Evolutionary conservation across 805 yeast species (phyloP).

Genomic region (Danielozyma ontarioensis): DNA sequence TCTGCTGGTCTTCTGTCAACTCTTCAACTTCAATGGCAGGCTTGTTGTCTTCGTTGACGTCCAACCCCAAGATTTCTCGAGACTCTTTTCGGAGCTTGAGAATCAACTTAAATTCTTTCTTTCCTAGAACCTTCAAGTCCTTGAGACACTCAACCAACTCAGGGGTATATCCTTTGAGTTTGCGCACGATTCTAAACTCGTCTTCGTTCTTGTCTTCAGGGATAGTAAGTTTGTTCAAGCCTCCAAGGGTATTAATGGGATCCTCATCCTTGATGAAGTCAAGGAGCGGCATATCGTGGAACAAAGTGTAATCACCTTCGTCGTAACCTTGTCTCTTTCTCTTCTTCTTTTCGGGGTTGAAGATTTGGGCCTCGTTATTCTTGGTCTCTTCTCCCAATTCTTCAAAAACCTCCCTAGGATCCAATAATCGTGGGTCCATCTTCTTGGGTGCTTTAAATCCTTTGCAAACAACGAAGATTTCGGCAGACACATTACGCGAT

Average conservation of each 20-base stretch:
- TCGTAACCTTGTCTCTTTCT: conserved; percentile 96
- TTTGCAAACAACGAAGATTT: conserved; percentile 94
- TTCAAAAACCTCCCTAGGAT: conserved; percentile 90
- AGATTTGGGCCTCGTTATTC: conserved; percentile 83
- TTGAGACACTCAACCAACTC: conserved; percentile 81
- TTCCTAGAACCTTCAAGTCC: conserved; percentile 91
- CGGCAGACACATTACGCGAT: conserved; percentile 98
- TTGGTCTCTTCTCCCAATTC: conserved; percentile 68
- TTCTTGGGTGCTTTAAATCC: conserved; percentile 96
- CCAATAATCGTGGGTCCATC: conserved; percentile 86
- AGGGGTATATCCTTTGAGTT: conserved; percentile 68
- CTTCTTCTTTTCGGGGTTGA: conserved; percentile 86
- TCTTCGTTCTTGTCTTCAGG: conserved; percentile 52
- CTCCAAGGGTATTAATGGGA: conserved; percentile 79
- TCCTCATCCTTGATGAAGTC: conserved; percentile 81
- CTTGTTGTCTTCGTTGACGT: conserved; percentile 43
- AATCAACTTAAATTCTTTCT: conserved; percentile 82
- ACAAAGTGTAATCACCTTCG: conserved; percentile 76
- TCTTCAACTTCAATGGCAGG: conserved; percentile 60
- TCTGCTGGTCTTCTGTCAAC: conserved; percentile 81
- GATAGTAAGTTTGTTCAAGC: conserved; percentile 56
- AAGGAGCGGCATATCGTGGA: conserved; percentile 65
- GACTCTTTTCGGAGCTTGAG: conserved; percentile 88
- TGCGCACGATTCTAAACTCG: conserved; percentile 68
- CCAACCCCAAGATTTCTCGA: conserved; percentile 68